Evolutionary conservation across 345 rosid species (phyloP).

Genomic region (Abelmoschus esculentus): DNA sequence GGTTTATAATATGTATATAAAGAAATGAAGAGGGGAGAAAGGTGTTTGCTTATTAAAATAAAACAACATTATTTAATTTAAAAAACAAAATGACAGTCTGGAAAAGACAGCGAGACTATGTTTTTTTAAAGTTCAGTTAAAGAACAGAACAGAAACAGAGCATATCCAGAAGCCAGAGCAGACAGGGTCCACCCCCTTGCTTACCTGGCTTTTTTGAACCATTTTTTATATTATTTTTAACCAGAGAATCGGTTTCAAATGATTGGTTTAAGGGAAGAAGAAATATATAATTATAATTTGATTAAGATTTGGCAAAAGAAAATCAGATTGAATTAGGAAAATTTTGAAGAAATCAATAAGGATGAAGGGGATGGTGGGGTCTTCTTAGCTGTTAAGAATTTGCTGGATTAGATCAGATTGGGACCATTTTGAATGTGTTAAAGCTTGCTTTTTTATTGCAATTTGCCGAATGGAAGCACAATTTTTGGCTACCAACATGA

Average conservation of each 20-base stretch:
- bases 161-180: not conserved
- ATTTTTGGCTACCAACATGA: no score
- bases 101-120: slow-evolving; percentile 2
- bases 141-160: not conserved
- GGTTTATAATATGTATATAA: not conserved
- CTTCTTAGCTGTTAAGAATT: no score
- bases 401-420: no score
- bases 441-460: no score
- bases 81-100: slow-evolving; percentile 26
- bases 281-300: no score
- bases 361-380: no score
- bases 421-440: no score
- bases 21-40: no score
- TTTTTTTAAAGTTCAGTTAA: slow-evolving; percentile 7
- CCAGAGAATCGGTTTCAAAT: not conserved
- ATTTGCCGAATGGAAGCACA: no score
- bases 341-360: no score
- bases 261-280: not conserved
- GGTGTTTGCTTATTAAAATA: not conserved
- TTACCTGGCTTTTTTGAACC: slow-evolving; percentile 13
- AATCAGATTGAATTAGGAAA: no score
- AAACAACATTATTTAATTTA: not conserved
- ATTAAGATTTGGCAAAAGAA: no score
- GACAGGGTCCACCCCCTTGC: slow-evolving; percentile 11
- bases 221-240: not conserved